phyloP scores from a whole-genome alignment of 140 eudicot species.

The Artemisia princeps region DNA sequence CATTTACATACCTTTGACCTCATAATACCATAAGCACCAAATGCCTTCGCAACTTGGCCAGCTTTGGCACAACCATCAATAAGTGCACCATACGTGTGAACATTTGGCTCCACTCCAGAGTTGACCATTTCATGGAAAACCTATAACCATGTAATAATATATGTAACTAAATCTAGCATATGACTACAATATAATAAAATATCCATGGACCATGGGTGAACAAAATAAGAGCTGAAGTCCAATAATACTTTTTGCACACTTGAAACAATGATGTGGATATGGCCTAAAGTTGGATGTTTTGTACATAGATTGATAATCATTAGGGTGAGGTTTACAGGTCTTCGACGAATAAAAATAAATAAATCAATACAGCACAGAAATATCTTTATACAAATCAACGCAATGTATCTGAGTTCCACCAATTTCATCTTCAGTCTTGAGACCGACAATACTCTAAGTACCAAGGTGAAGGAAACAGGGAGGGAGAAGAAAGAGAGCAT shows the following conservation, averaged over 20 bases:
- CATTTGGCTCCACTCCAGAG: conserved; percentile 74
- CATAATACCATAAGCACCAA: conserved; percentile 98
- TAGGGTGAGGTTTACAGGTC: neutral
- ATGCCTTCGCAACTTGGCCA: conserved; percentile 98
- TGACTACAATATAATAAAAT: conserved; percentile 6
- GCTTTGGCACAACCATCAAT: conserved; percentile 99
- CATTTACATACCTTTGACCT: conserved; percentile 73
- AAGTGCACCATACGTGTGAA: conserved; percentile 95
- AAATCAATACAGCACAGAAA: neutral
- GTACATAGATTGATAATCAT: neutral
- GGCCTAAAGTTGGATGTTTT: neutral
- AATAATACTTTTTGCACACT: neutral
- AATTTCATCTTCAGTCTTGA: neutral
- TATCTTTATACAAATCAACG: neutral
- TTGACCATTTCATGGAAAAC: conserved; percentile 98
- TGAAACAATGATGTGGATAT: neutral
- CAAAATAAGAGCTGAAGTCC: conserved; percentile 11
- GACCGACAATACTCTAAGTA: conserved; percentile 15
- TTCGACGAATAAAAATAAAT: neutral
- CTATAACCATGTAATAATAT: conserved; percentile 34
- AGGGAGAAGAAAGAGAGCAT: conserved; percentile 18
- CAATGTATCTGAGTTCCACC: neutral
- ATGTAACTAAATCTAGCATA: conserved; percentile 10
- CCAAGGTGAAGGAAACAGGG: neutral
- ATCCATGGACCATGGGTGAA: neutral